phyloP scores from a whole-genome alignment of 148 eudicot genomes.

The Amaranthus palmeri region DNA sequence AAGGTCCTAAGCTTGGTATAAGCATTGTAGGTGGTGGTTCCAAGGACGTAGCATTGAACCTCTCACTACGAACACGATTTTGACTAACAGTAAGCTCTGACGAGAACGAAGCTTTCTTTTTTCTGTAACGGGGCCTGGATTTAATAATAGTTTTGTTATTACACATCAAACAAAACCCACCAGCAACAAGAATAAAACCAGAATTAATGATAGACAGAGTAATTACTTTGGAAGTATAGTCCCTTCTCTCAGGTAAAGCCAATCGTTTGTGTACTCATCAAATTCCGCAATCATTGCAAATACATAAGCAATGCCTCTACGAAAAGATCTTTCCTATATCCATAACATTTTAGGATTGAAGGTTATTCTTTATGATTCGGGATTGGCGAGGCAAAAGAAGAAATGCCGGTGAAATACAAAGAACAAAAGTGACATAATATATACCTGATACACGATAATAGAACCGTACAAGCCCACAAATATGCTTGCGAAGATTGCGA shows the following conservation, averaged over 20 bases:
- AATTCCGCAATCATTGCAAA: conserved; percentile 94
- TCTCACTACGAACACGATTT: conserved; percentile 28
- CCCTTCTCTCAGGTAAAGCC: conserved; percentile 93
- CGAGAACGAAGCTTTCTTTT: conserved; percentile 43
- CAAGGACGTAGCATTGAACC: conserved; percentile 24
- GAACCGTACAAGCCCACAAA: conserved; percentile 79
- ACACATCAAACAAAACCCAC: conserved; percentile 3
- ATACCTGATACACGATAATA: conserved; percentile 78
- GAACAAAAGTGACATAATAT: neutral
- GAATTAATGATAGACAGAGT: conserved; percentile 13
- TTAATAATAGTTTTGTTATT: conserved; percentile 11
- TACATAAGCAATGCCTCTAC: conserved; percentile 74
- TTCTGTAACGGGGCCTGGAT: conserved; percentile 80
- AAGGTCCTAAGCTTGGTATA: conserved; percentile 55
- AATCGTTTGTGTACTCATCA: conserved; percentile 94
- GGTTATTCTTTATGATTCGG: neutral
- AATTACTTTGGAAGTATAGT: conserved; percentile 85
- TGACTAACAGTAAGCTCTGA: conserved; percentile 43
- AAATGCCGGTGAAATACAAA: neutral
- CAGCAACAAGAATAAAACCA: neutral
- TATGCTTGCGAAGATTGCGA: conserved; percentile 67
- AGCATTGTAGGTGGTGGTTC: conserved; percentile 62
- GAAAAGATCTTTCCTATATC: conserved; percentile 79
- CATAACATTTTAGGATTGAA: neutral
- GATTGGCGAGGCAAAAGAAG: neutral